Evolutionary conservation across 2,329 filamentous ascomycete species (phyloP), one percentile per base, ranked within the genome.

Genomic region (Monilinia fructicola): DNA sequence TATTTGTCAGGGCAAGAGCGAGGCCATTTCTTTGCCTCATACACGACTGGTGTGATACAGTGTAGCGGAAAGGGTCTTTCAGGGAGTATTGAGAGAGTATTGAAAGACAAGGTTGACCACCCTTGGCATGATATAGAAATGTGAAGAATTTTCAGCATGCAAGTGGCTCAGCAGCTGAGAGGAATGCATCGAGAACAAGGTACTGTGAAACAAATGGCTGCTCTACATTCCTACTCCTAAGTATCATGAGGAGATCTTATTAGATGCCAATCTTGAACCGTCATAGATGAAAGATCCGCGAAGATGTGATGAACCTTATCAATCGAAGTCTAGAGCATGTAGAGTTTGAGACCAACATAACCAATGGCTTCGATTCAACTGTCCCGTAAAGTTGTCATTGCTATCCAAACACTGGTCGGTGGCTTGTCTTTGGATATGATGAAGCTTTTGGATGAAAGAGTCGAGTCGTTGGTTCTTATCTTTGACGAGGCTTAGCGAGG

Each of bases 401-500:
- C 58, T 44, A 16, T 1, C 40, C 40, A 18, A 35, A 10, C 12
- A 23, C 11, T 38, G 23, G 23, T 18, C 56, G 28, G 44, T 38
- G n/a, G 28, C 28, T 23, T 42, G 44, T n/a, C 35, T 46, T n/a
- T 44, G 11, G 10, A 26, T 50, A 4, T 23, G 26, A 35, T 35
- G 11, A 56, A 55, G 14, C 14, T 7, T 42, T 21, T 35, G 31
- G 52, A 31, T 35, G 21, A 42, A 40, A 28, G 40, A 50, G 28
- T 50, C 26, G 52, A n/a, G 53, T 56, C 44, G 28, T 61, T 14
- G 28, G 12, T 44, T 38, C 61, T 64, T 64, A 64, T 64, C 61
- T 64, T 56, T 56, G 61, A 64, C 38, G 35, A 55, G 52, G 61
- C 38, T 44, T 44, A 55, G 50, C 61, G 50, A 64, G 26, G 28